Base-by-base conservation (phyloP, 164 flowering plant genomes). In the Magnolia officinalis region DNA sequence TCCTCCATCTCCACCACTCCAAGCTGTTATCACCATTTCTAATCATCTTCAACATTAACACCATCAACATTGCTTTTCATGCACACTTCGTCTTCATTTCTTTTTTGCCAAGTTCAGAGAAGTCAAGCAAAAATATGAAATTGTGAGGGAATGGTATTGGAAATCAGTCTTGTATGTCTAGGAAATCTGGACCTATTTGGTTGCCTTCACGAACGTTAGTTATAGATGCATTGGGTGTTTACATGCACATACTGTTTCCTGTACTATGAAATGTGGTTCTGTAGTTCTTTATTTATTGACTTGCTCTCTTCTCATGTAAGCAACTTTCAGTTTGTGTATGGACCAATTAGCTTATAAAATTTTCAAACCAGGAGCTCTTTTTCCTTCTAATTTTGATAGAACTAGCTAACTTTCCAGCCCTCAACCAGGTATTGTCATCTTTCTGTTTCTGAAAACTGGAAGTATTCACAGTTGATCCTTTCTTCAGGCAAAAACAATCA, bases 401-500 rank as follows among this genome's bases (percentile, higher is more conserved):
- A 14, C 61, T 51, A 52, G 7, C 19, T 67, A 16, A 10, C 18
- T 29, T 26, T 50, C 64, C 16, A 50, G 70, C 4, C 6, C 9
- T 70, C 14, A 4, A n/a, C 21, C 14, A 68, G 37, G 2, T 3
- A 14, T 31, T 2, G 18, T 19, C 37, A 29, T 31, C 29, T 11
- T 68, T 29, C 11, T 68, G 8, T 9, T 50, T 2, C 71, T 74
- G 69, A 24, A 55, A 55, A 9, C 61, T 55, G 1, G 61, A 55
- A 55, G 2, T 11, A 55, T 9, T 55, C 61, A 55, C 18, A 16
- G 13, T 29, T 21, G 7, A 31, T 63, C 58, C 8, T 55, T 55
- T 8, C 16, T 73, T 63, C 76, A 95, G 98, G 90, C 83, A 74
- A 86, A 84, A 80, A 75, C 59, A 77, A 87, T 93, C 23, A 90